A percentile compares a stretch with the other conserved stretches of the same genome.
These are phyloP conservation scores for Cryptosporidium baileyi DNA, from an alignment of 169 alveolate species.

Conservation along the genomic window DNA sequence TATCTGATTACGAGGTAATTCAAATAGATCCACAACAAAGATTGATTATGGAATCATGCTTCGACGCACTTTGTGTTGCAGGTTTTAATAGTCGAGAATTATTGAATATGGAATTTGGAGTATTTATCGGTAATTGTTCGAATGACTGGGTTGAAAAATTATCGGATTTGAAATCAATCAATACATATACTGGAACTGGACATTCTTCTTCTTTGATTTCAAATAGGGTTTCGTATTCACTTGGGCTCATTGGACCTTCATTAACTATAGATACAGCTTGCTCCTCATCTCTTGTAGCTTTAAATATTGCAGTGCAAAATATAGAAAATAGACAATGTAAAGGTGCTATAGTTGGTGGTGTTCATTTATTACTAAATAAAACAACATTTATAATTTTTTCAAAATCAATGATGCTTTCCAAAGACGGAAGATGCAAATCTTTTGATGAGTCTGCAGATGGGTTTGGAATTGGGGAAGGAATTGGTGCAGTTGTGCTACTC, in stretches of 20 bases:
- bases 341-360: constrained; percentile 76
- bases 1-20: constrained; percentile 69
- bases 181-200: constrained; percentile 76
- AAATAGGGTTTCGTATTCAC: constrained; percentile 39
- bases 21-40: constrained; percentile 84
- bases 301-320: constrained; percentile 46
- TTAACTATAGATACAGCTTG: constrained; percentile 67
- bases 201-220: constrained; percentile 70
- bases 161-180: constrained; percentile 31
- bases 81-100: constrained; percentile 49
- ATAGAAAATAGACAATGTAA: constrained; percentile 12
- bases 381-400: constrained; percentile 71
- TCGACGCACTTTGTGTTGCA: constrained; percentile 71
- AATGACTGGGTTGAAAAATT: constrained; percentile 75
- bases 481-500: constrained; percentile 72
- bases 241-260: constrained; percentile 52
- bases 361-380: constrained; percentile 70
- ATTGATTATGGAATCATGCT: constrained; percentile 77
- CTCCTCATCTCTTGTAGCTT: constrained; percentile 50
- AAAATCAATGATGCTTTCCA: constrained; percentile 75
- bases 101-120: constrained; percentile 70
- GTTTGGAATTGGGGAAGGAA: constrained; percentile 79
- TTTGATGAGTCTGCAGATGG: constrained; percentile 80
- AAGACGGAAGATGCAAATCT: constrained; percentile 79
- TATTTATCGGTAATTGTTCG: constrained; percentile 76